Conservation (phyloP, 2,329 filamentous ascomycete species). For the Arthrobotrys iridis region DNA sequence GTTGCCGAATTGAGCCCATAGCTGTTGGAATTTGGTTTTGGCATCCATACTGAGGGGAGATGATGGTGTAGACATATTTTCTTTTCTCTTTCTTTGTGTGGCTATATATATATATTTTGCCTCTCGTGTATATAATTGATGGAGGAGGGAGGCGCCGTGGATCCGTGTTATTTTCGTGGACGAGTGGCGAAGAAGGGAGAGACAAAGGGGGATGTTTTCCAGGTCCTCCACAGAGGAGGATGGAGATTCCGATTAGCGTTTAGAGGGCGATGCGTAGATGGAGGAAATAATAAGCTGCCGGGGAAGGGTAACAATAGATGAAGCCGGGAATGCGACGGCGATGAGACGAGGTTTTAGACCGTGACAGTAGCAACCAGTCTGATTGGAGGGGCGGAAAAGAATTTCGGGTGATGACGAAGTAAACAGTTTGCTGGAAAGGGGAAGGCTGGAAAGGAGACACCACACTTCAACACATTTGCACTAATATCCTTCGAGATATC, state of each 20-base stretch:
- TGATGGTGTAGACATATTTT: slow-evolving; percentile 35
- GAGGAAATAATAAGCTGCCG: too few relatives aligned
- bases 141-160: not conserved
- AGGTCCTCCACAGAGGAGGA: not conserved
- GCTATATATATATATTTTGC: not conserved
- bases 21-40: slow-evolving; percentile 53
- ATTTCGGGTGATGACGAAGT: slow-evolving; percentile 33
- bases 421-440: slow-evolving; percentile 49
- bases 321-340: slow-evolving; percentile 6
- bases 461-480: slow-evolving; percentile 33
- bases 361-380: not conserved
- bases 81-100: not conserved
- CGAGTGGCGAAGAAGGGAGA: not conserved
- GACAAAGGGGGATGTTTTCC: not conserved
- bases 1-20: slow-evolving; percentile 51
- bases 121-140: too few relatives aligned
- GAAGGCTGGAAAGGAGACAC: slow-evolving; percentile 47
- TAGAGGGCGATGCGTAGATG: not conserved
- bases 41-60: slow-evolving; percentile 48
- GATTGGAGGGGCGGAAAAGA: slow-evolving; percentile 18
- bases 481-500: too few relatives aligned
- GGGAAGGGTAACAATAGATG: not conserved
- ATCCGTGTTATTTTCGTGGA: not conserved
- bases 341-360: not conserved
- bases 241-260: not conserved